A percentile compares a stretch with the other conserved stretches of the same genome.
phyloP scores from a whole-genome alignment of 768 basidiomycete genomes.

The Lactarius deliciosus region DNA sequence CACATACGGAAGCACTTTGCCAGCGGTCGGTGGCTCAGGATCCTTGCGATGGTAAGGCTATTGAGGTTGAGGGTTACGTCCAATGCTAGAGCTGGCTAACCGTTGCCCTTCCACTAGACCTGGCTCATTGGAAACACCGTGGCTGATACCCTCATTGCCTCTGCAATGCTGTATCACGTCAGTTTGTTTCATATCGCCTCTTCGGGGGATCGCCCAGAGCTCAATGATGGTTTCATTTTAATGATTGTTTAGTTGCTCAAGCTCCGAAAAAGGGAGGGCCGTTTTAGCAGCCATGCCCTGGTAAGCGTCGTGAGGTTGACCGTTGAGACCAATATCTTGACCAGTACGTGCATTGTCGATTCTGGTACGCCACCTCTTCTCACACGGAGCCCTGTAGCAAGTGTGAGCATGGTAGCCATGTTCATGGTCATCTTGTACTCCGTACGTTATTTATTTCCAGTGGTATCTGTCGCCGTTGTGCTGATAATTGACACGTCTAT shows the following conservation, averaged over 20 bases:
- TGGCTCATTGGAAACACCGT: slow-evolving; percentile 14
- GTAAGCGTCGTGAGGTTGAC: slow-evolving; percentile 31
- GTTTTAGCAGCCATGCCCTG: slow-evolving; percentile 11
- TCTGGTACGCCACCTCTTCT: neutral
- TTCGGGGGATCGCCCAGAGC: neutral
- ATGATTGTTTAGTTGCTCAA: neutral
- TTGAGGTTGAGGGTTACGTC: neutral
- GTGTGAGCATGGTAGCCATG: slow-evolving; percentile 4
- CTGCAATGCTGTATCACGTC: slow-evolving; percentile 15
- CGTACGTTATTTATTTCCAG: neutral
- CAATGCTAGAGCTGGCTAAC: neutral
- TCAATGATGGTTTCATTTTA: neutral
- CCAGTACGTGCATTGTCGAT: slow-evolving; percentile 13
- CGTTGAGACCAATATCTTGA: slow-evolving; percentile 32
- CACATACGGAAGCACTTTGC: neutral
- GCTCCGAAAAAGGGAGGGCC: neutral
- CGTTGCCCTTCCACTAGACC: neutral
- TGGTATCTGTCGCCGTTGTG: neutral
- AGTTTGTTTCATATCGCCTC: neutral
- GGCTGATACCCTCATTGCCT: slow-evolving; percentile 12
- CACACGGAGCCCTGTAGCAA: neutral
- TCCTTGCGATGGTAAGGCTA: neutral
- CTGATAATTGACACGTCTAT: neutral
- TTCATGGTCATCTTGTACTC: slow-evolving; percentile 5
- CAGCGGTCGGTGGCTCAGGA: neutral